Base-by-base conservation (phyloP, 73 alveolate genomes). In the Diophrys appendiculata region DNA sequence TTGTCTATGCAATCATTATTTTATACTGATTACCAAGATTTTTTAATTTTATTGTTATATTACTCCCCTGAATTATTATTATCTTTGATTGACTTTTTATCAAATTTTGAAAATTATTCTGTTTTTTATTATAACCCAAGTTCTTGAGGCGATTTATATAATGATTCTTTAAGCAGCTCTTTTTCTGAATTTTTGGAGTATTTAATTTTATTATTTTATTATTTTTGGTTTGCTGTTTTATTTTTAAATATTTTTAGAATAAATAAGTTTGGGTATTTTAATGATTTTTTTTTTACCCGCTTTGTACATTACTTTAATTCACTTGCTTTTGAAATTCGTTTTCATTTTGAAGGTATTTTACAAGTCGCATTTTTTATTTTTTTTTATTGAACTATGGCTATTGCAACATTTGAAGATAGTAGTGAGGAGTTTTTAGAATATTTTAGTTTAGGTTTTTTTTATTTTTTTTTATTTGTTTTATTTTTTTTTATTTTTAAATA, bases 21-120 rank as follows among this genome's bases (percentile, higher is more conserved):
- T 56, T 24, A 55, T n/a, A 55, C 80, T n/a, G 80, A 75, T 75
- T 64, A 75, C 56, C 83, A 75, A 56, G 80, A 75, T 24, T 75
- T 2, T 23, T 33, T 56, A 14, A 1, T 31, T 18, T 60, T 75
- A 5, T n/a, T 56, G 2, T 56, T 56, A 3, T 25, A n/a, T 23
- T 24, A 55, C n/a, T 18, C 80, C 13, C 83, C 83, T 24, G 83
- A 75, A 56, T 64, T 75, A 24, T 2, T 75, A 60, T 33, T 56
- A 52, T 5, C 27, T 5, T 26, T 75, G 3, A 26, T n/a, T 26
- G 80, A 64, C 11, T 75, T 33, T 31, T 28, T 75, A 8, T 5
- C 24, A 18, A 56, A 2, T 27, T 29, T 23, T 72, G 27, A 14
- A 13, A 23, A 23, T 28, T 2, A 29, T 33, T 13, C 75, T 33